Base-by-base conservation (phyloP, 208 protist genomes). In the Tritrichomonas foetus region DNA sequence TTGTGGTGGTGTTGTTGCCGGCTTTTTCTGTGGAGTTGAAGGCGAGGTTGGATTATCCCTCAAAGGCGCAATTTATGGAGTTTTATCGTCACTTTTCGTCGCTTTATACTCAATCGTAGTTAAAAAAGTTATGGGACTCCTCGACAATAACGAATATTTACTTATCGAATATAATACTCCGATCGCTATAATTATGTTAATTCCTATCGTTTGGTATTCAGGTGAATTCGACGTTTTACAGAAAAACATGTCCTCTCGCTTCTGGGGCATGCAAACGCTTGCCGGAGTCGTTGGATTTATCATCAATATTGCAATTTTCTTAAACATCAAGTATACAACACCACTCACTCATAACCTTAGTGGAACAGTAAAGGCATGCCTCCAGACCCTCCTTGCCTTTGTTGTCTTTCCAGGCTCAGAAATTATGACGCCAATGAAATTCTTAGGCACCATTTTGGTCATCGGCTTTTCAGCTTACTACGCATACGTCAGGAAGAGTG, bases 261-360 rank as follows among this genome's bases (percentile, higher is more conserved):
- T 96, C 75, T 97, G 96, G 96, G 2, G 93, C 0, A 93, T 95
- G 39, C 95, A 95, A 94, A 95, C 94, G 14, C 47, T 96, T 47
- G 93, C 95, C 39, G 96, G 95, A 93, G 30, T 96, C 16, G 66
- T 96, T 30, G 96, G 96, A 20, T 95, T 95, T 44, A 30, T 95
- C 0, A 96, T 97, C 64, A 96, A 94, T 93, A 94, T 97, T 66
- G 94, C 95, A 33, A 94, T 95, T 27, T 95, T 95, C 50, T 74
- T 96, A 75, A 95, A 96, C 84, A 97, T 97, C 47, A 96, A 97
- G 84, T 57, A 82, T 84, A 97, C 96, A 0, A 93, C 66, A 9
- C 95, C 96, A 41, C 93, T 97, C 8, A 96, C 96, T 9, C 95
- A 96, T 92, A 95, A 92, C 13, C 94, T 97, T 55, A 95, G 94